Percentiles rank a stretch among this genome's conserved stretches.
phyloP scores from a whole-genome alignment of 805 yeast species.

The Metschnikowia santaceciliae region DNA sequence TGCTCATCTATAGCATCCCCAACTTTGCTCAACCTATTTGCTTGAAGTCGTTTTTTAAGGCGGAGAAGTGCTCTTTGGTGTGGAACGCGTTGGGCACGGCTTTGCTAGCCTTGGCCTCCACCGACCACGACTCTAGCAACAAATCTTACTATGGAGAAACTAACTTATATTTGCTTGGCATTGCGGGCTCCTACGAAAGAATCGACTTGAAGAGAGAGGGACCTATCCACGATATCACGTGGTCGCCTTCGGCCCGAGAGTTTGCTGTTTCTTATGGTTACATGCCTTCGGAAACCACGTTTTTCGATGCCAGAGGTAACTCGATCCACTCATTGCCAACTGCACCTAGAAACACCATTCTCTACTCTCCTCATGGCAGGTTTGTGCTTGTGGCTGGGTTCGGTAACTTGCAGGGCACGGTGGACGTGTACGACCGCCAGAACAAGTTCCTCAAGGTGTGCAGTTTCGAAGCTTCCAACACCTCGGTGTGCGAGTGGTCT shows the following conservation, averaged over 20 bases:
- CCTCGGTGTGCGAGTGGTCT: conserved; percentile 96
- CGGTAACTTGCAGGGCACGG: conserved; percentile 95
- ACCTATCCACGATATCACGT: conserved; percentile 94
- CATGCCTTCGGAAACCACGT: conserved; percentile 95
- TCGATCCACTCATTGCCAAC: conserved; percentile 77
- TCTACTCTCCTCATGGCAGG: conserved; percentile 91
- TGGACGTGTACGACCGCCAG: conserved; percentile 90
- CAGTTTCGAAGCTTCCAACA: conserved; percentile 86
- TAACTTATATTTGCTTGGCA: conserved; percentile 82
- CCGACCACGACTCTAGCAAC: conserved; percentile 92
- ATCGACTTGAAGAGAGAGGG: conserved; percentile 88
- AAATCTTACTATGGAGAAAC: conserved; percentile 97
- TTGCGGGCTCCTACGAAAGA: conserved; percentile 88
- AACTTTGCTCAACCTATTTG: conserved; percentile 74
- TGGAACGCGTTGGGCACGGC: conserved; percentile 98
- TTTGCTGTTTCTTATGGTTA: conserved; percentile 96
- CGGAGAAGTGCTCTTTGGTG: conserved; percentile 84
- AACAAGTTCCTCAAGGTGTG: conserved; percentile 76
- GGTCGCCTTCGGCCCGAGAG: conserved; percentile 96
- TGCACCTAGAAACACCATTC: conserved; percentile 82
- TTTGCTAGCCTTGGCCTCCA: conserved; percentile 84
- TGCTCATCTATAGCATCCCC: conserved; percentile 78
- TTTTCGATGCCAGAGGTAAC: conserved; percentile 93
- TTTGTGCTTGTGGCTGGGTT: conserved; percentile 93
- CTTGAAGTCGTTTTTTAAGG: conserved; percentile 88